Evolutionary conservation across 2,329 filamentous ascomycete species (phyloP), one percentile per base, ranked within the genome.

Genomic region (Cercospora sp.): DNA sequence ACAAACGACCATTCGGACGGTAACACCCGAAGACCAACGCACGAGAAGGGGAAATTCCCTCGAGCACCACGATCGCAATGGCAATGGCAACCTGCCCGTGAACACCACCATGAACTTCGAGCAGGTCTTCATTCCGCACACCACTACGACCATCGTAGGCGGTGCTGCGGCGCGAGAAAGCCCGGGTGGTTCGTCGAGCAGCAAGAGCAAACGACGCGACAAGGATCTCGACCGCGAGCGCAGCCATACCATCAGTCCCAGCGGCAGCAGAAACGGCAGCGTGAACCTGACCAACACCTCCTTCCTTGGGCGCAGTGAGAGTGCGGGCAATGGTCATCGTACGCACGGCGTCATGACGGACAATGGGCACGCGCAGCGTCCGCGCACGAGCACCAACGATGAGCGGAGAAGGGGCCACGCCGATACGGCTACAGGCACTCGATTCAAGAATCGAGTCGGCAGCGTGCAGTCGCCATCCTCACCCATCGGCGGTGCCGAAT

Each of bases 391-490:
- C 60, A 86, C 84, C 16, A 75, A 85, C 63, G 84, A 85, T 59
- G 83, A 83, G 69, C 74, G 79, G 26, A 76, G 78, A 8, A 74
- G 80, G 60, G 81, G 82, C 62, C 75, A 74, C 42, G 80, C 79
- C 13, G 79, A 83, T n/a, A 75, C 80, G 33, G 77, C 77, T 58
- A 73, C 81, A 53, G 80, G 79, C 31, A 58, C 69, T 51, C 80
- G 88, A 67, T 84, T 81, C 72, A 86, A 90, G 62, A 87, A 89
- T 73, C 85, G 90, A 62, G 87, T 92, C 53, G 89, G 90, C 60
- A 92, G 90, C 30, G 87, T 92, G 73, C 89, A 90, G 73, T 90
- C 89, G 40, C 84, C 88, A 16, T 31, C 63, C 7, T 80, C 84
- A 3, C 86, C 88, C 4, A 82, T 84, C 72, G 68, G 69, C 55